Evolutionary conservation across 1,139 yeast species (phyloP), one percentile per base, ranked within the genome.

Genomic region (Insectozyma bohioensis): DNA sequence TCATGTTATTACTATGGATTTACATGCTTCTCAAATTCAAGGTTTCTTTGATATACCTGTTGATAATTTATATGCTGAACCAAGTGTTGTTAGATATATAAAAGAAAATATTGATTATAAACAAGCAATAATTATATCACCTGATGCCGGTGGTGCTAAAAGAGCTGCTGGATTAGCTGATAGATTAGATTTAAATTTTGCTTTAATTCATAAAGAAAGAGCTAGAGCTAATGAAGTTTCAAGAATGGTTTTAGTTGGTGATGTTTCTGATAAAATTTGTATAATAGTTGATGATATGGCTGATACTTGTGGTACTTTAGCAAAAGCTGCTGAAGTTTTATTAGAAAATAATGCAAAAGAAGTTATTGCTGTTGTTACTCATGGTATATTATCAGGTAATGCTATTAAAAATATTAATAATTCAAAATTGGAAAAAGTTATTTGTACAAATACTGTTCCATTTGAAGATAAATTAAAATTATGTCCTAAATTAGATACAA

Each of bases 91-190:
- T 31, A 67, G 82, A 46, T 84, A 82, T 56, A 81, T 84, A 44
- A 75, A 67, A 44, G 80, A 75, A 34, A 71, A 70, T 34, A 64
- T 71, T 35, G 51, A 63, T 32, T 59, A 59, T 34, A 56, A 67
- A 20, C 75, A 80, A 31, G 58, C 75, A 23, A 81, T 81, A 36
- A 72, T 84, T 39, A 43, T 43, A 8, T 82, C 90, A 1, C 92
- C 92, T 2, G 92, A 84, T 60, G 94, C 92, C 2, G 94, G 94
- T 51, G 92, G 92, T 38, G 92, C 92, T 16, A 84, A 84, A 56
- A 71, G 94, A 53, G 92, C 83, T 24, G 90, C 92, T 5, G 78
- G 85, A 6, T 65, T 83, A 37, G 92, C 92, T 4, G 94, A 83
- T 49, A 78, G 81, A 49, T 64, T 84, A 45, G 92, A 83, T 48